A percentile compares a stretch with the other conserved stretches of the same genome.
Conservation (phyloP, 129 eudicot species). For the Chrysanthemum lavandulifolium region DNA sequence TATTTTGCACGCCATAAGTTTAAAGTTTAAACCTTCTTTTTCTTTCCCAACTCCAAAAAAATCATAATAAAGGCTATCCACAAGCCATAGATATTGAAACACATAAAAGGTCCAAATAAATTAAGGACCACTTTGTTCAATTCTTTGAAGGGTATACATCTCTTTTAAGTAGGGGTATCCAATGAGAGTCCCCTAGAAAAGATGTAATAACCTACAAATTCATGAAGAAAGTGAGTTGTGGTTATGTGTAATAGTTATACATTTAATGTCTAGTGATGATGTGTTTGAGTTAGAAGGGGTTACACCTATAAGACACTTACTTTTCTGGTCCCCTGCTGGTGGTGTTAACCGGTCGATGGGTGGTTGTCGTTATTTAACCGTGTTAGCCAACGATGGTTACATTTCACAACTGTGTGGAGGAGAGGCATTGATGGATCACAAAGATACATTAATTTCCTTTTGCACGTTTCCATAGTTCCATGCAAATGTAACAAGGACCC, state of each 20-base stretch:
- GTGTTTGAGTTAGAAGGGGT: background rate
- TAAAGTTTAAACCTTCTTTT: too few relatives aligned
- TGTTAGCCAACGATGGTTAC: conserved; percentile 7
- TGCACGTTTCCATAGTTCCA: background rate
- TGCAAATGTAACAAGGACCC: too few relatives aligned
- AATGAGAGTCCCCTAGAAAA: conserved; percentile 15
- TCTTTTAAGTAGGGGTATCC: conserved; percentile 24
- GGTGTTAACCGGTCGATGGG: background rate
- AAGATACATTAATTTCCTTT: background rate
- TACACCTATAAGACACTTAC: background rate
- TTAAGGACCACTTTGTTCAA: conserved; percentile 26
- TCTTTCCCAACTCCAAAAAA: too few relatives aligned
- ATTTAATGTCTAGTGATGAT: conserved; percentile 4
- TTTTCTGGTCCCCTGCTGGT: background rate
- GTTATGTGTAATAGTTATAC: conserved; percentile 6
- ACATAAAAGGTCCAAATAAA: background rate
- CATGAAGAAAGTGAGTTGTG: background rate
- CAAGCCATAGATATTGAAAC: background rate
- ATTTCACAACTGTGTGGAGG: background rate
- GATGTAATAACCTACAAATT: conserved; percentile 3
- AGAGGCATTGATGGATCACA: background rate
- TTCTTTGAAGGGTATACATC: conserved; percentile 22
- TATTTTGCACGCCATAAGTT: too few relatives aligned
- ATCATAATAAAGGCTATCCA: too few relatives aligned
- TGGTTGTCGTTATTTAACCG: background rate